Conservation (phyloP, 352 stramenopile species). For the Phytopythium aichiense region DNA sequence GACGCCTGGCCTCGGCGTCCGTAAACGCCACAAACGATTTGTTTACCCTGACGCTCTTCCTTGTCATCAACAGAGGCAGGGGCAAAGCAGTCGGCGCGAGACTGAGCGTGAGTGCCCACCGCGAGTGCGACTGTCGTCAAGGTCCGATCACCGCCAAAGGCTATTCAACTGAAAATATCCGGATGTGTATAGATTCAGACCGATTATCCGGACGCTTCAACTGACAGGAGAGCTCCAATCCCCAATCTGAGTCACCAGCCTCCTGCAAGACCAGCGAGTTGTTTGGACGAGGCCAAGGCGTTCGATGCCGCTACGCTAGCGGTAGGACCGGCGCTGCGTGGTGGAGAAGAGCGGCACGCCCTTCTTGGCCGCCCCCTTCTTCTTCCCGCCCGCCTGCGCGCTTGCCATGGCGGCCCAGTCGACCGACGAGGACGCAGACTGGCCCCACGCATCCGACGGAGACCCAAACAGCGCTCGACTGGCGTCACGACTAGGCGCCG, state of each 20-base stretch:
- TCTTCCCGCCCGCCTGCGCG: conserved; percentile 36
- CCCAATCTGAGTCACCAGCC: not conserved
- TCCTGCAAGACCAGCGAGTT: not conserved
- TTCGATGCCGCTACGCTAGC: conserved; percentile 17
- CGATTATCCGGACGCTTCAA: not conserved
- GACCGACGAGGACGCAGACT: conserved; percentile 23
- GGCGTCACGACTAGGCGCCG: conserved; percentile 3
- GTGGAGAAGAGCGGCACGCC: conserved; percentile 71
- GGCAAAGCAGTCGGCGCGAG: not conserved
- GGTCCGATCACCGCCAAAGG: not conserved
- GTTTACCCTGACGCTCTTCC: not conserved
- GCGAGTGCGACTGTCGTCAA: not conserved
- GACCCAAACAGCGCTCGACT: conserved; percentile 17
- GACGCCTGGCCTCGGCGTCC: not conserved
- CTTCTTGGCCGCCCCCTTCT: conserved; percentile 64
- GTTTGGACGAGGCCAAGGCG: not conserved
- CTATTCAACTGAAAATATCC: not conserved
- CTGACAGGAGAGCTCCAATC: not conserved
- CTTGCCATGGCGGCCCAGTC: conserved; percentile 18
- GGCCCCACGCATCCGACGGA: conserved; percentile 36
- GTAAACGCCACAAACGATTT: not conserved
- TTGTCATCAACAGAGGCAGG: not conserved
- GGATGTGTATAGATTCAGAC: not conserved
- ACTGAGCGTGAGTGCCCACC: not conserved
- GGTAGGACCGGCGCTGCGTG: conserved; percentile 68